A percentile compares a stretch with the other conserved stretches of the same genome.
These are phyloP conservation scores for Cyberlindnera amylophila DNA, from an alignment of 805 yeast genomes.

Conservation along the genomic window DNA sequence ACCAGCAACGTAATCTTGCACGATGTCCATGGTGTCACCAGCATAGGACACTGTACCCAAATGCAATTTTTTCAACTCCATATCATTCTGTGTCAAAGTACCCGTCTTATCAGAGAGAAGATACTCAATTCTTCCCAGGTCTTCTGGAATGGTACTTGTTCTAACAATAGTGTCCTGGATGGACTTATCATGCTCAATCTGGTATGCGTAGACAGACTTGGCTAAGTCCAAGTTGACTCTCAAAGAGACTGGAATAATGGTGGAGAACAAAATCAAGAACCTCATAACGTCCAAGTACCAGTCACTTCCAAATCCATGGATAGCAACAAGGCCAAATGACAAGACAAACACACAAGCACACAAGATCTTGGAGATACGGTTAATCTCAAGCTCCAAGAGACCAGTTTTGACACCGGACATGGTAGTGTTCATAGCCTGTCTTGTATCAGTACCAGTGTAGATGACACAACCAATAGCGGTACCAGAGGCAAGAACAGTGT, in stretches of 20 bases:
- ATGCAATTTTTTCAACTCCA: constrained; percentile 92
- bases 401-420: constrained; percentile 85
- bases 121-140: constrained; percentile 92
- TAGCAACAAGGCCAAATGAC: constrained; percentile 71
- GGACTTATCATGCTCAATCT: constrained; percentile 80
- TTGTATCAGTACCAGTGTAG: constrained; percentile 89
- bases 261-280: constrained; percentile 85
- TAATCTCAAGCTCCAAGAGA: constrained; percentile 84
- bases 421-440: constrained; percentile 93
- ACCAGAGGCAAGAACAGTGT: constrained; percentile 94
- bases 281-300: constrained; percentile 94
- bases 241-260: constrained; percentile 93
- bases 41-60: constrained; percentile 91
- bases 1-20: constrained; percentile 56
- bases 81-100: constrained; percentile 94
- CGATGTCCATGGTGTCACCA: constrained; percentile 88
- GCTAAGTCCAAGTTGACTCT: constrained; percentile 95
- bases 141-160: constrained; percentile 97
- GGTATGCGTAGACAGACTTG: constrained; percentile 91
- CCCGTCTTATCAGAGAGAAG: constrained; percentile 94
- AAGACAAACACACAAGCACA: constrained; percentile 83
- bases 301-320: constrained; percentile 65
- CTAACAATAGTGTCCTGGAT: constrained; percentile 90
- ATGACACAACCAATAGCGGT: constrained; percentile 83
- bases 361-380: constrained; percentile 78